Evolutionary conservation across 163 green algal genomes (phyloP).

Genomic region (Scenedesmus sp.): DNA sequence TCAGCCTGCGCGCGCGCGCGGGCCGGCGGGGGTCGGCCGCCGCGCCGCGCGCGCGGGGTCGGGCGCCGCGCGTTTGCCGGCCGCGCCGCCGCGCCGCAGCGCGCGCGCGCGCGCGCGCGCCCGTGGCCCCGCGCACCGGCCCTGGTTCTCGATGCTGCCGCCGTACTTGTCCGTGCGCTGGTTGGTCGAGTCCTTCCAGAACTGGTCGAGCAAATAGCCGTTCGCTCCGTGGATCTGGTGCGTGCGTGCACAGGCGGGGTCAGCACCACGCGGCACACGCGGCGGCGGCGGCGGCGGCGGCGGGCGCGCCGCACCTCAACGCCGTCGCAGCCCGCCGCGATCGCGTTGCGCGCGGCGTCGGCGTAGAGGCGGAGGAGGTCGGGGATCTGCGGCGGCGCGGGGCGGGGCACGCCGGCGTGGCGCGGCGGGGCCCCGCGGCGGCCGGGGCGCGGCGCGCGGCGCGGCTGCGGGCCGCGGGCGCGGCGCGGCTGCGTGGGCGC

Average conservation of each 20-base stretch:
- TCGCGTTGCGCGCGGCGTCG: conserved; percentile 66
- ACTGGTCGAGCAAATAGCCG: conserved; percentile 70
- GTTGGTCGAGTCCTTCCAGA: conserved; percentile 81
- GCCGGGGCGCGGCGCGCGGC: too few relatives aligned
- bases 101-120: too few relatives aligned
- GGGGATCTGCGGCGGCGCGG: conserved; percentile 56
- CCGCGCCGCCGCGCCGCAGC: too few relatives aligned
- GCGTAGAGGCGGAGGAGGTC: conserved; percentile 63
- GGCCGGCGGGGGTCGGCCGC: too few relatives aligned
- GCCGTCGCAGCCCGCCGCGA: conserved; percentile 82
- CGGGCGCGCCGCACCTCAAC: conserved; percentile 8
- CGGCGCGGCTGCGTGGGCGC: too few relatives aligned
- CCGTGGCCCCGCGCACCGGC: neutral
- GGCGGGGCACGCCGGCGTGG: too few relatives aligned
- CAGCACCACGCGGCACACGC: neutral
- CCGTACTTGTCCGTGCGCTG: conserved; percentile 85
- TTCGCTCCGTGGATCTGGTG: conserved; percentile 51
- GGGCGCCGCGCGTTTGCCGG: too few relatives aligned
- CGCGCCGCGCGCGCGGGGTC: too few relatives aligned
- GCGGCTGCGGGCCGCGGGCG: too few relatives aligned
- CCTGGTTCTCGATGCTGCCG: conserved; percentile 70
- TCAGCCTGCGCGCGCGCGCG: conserved; percentile 20
- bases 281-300: neutral
- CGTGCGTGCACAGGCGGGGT: neutral
- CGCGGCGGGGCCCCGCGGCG: too few relatives aligned